Conservation (phyloP, 164 flowering plant species). For the Aristolochia californica region DNA sequence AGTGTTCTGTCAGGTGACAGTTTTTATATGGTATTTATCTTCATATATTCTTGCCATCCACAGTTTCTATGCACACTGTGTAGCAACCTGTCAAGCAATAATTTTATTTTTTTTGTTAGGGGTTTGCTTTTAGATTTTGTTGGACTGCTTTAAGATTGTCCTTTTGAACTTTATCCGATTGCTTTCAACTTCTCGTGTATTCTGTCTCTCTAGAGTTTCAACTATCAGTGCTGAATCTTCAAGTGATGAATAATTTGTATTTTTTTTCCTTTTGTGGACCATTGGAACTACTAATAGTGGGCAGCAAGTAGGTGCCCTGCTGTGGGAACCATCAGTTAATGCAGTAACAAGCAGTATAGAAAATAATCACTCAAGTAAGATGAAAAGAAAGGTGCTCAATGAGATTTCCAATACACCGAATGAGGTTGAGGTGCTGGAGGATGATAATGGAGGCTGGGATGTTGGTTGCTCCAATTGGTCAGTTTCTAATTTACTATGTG, state of each 20-base stretch:
- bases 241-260: not conserved
- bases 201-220: not conserved
- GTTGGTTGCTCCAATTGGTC: conserved; percentile 15
- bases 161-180: not conserved
- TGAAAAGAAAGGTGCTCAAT: conserved; percentile 14
- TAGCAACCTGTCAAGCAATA: no score
- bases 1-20: no score
- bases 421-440: conserved; percentile 6
- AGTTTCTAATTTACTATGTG: conserved; percentile 24
- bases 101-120: no score
- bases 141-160: no score
- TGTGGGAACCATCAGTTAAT: conserved; percentile 24
- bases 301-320: conserved; percentile 42
- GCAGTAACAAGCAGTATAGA: conserved; percentile 1
- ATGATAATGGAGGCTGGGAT: conserved; percentile 12
- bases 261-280: not conserved
- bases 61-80: no score
- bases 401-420: conserved; percentile 17
- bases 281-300: conserved; percentile 29
- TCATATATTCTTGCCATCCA: no score
- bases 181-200: not conserved
- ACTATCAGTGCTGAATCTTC: not conserved
- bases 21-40: no score
- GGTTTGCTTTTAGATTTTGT: not conserved
- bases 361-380: conserved; percentile 5